Evolutionary conservation across 306 rosid genomes (phyloP).

Genomic region (Lathyrus sativus): DNA sequence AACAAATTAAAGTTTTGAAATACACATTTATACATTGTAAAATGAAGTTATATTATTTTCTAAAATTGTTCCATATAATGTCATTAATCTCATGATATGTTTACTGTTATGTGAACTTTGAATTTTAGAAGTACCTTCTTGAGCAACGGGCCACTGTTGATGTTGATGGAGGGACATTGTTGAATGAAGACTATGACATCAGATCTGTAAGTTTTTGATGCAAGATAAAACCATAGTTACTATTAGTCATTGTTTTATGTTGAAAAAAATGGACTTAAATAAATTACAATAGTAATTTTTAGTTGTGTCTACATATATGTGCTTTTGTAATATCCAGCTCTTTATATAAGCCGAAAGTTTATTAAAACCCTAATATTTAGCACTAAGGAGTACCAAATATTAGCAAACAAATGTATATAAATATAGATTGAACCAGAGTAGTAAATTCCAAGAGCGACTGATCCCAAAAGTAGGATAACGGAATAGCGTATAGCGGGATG

Average conservation of each 20-base stretch:
- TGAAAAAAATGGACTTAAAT: background rate
- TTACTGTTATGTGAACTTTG: constrained; percentile 30
- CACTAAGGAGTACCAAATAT: background rate
- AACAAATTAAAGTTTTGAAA: background rate
- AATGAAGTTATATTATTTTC: background rate
- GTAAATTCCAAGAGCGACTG: background rate
- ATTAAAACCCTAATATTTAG: background rate
- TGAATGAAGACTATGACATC: constrained; percentile 87
- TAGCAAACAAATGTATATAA: background rate
- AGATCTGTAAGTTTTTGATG: constrained; percentile 76
- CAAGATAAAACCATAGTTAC: constrained; percentile 24
- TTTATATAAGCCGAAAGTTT: background rate
- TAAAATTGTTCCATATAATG: constrained; percentile 13
- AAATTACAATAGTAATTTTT: constrained; percentile 7
- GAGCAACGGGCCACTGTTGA: constrained; percentile 77
- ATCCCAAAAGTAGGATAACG: no score
- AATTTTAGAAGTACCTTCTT: constrained; percentile 79
- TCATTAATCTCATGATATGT: constrained; percentile 20
- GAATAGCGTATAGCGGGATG: no score
- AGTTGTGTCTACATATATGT: background rate
- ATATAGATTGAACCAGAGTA: background rate
- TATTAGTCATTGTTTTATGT: constrained; percentile 17
- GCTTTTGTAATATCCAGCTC: background rate
- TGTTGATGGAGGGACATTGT: constrained; percentile 81
- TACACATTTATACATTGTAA: background rate